Evolutionary conservation across 306 rosid genomes (phyloP), one percentile per base, ranked within the genome.

Genomic region (Vigna nakashimae): DNA sequence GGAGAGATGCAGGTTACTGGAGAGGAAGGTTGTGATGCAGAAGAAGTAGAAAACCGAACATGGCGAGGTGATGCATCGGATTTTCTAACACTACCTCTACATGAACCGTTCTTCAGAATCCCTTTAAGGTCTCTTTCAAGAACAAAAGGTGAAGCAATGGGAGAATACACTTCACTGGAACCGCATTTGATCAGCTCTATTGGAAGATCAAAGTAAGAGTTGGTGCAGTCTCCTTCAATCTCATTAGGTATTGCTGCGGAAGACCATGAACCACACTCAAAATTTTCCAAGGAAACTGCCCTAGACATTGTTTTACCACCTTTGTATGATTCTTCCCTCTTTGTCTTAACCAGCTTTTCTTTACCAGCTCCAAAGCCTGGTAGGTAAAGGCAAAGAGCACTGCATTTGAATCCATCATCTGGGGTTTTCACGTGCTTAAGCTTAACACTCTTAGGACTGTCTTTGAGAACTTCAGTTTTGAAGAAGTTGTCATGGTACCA

Each of bases 231-330:
- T 2, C 87, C 92, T 59, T 82, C 92, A 16, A 15, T 40, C 48
- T 89, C 85, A 70, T 68, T 75, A 13, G 71, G 55, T 52, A 84
- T 12, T 52, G 88, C 90, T 6, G 93, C 86, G 24, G 97, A 87
- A 69, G 98, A 93, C 98, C 98, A 95, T 0, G 98, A 95, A 2
- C 97, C 98, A 24, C 98, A 95, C 69, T 95, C 98, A 73, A 95
- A 95, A 36, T 88, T 90, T 75, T 95, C 98, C 80, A 95, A 15
- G 3, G 98, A 95, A 45, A 91, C 93, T 15, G 91, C 88, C 43
- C 97, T 83, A 0, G 97, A 89, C 22, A 90, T 86, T 60, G 59
- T 83, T 45, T 45, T 45, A 53, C 60, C 66, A 42, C 68, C 82
- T 5, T 24, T 79, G 14, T 65, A 80, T 17, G 84, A n/a, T 62